These are phyloP conservation scores for Coemansia erecta DNA, from an alignment of 192 early-diverging fungal species.

Conservation along the genomic window DNA sequence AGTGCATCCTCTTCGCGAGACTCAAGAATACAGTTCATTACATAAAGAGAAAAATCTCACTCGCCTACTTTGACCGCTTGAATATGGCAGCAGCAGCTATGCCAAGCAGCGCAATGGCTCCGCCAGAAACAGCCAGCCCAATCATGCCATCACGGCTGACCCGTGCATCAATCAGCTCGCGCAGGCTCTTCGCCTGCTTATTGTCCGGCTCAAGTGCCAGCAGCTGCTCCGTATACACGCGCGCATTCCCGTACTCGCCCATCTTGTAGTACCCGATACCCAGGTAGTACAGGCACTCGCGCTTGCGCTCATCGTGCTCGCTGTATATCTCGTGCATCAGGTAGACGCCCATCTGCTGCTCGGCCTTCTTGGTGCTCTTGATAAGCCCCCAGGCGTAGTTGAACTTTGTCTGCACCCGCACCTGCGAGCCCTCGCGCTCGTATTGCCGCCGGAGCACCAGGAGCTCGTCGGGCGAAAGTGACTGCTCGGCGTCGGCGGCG, in stretches of 20 bases:
- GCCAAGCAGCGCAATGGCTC: constrained; percentile 66
- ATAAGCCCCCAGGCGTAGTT: constrained; percentile 95
- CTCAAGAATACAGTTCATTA: too few species aligned
- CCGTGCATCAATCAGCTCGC: constrained; percentile 77
- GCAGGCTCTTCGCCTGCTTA: constrained; percentile 70
- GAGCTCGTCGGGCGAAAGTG: constrained; percentile 39
- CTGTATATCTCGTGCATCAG: constrained; percentile 83
- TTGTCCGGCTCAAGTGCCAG: constrained; percentile 82
- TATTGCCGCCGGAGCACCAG: constrained; percentile 67
- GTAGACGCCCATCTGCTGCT: constrained; percentile 75
- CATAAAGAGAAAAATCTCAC: neutral
- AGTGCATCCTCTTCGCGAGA: too few species aligned
- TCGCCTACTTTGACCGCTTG: constrained; percentile 25
- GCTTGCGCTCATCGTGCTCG: constrained; percentile 74
- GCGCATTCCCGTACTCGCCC: constrained; percentile 79
- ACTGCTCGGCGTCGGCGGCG: constrained; percentile 46
- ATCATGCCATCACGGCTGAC: constrained; percentile 82
- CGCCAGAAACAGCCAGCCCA: constrained; percentile 85
- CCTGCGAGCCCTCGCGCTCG: constrained; percentile 64
- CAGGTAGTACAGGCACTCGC: constrained; percentile 95
- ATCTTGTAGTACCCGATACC: constrained; percentile 89
- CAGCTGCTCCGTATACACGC: constrained; percentile 79
- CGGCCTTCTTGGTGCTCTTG: constrained; percentile 61
- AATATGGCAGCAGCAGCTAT: constrained; percentile 56
- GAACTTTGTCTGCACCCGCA: constrained; percentile 89